Conservation (phyloP, 2,329 filamentous ascomycete genomes). For the Periconia digitata region DNA sequence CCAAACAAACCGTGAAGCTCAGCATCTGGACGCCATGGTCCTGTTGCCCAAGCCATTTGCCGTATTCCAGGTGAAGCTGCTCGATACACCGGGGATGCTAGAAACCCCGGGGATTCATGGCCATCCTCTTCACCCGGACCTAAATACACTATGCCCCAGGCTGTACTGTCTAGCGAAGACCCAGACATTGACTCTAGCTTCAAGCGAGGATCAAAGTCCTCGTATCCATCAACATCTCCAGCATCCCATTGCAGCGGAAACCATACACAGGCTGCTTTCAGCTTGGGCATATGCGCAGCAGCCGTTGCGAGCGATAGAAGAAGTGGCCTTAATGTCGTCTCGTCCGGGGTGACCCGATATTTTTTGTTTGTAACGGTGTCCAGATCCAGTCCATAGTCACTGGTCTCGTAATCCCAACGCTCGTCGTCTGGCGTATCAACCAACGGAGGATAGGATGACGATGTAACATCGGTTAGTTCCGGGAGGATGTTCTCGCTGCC, state of each 20-base stretch:
- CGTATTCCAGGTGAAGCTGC: background rate
- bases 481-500: background rate
- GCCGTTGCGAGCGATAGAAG: constrained; percentile 2
- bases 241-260: background rate
- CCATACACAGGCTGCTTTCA: background rate
- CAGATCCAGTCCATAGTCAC: background rate
- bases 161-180: background rate
- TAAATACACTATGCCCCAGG: constrained; percentile 4
- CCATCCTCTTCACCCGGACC: background rate
- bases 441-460: background rate
- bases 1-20: constrained; percentile 3
- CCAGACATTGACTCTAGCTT: background rate
- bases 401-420: background rate
- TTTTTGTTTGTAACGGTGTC: background rate
- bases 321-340: background rate
- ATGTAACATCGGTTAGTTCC: background rate
- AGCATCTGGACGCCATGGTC: constrained; percentile 2
- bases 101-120: background rate
- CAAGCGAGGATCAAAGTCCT: background rate
- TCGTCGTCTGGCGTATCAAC: background rate
- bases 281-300: background rate
- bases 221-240: background rate
- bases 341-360: background rate
- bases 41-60: constrained; percentile 6
- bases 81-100: background rate